phyloP scores from a whole-genome alignment of 345 rosid species.

The Eucalyptus urophylla region DNA sequence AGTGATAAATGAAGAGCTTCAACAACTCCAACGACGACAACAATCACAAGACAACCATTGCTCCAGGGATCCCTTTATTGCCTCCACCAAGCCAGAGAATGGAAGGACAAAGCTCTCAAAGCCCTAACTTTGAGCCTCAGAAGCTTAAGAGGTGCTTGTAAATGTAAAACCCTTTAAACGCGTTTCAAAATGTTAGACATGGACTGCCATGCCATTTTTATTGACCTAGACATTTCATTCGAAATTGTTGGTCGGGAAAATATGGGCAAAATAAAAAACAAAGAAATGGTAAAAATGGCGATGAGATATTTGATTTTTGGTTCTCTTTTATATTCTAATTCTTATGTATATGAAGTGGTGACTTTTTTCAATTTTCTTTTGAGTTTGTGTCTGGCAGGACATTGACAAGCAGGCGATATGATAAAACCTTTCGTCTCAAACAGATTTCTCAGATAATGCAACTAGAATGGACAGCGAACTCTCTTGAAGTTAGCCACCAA shows the following conservation, averaged over 20 bases:
- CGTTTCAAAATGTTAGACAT: background rate
- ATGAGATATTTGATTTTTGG: background rate
- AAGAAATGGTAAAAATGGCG: background rate
- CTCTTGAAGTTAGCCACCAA: background rate
- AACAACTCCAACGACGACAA: background rate
- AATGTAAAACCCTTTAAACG: background rate
- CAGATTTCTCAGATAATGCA: background rate
- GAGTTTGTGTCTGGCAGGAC: background rate
- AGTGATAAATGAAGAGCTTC: background rate
- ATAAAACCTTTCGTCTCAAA: background rate
- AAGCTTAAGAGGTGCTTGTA: background rate
- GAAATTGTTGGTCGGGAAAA: background rate
- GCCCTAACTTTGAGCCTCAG: background rate
- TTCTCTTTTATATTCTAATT: background rate
- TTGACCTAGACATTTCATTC: background rate
- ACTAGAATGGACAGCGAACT: background rate
- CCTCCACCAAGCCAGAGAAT: background rate
- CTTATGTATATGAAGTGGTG: background rate
- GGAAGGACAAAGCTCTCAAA: background rate
- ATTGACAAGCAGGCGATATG: background rate
- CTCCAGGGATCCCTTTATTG: background rate
- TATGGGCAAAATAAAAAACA: background rate
- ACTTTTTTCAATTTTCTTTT: background rate
- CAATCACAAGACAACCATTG: background rate
- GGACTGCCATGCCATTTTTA: background rate